Evolutionary conservation across 768 basidiomycete genomes (phyloP).

Genomic region (Trametes elegans): DNA sequence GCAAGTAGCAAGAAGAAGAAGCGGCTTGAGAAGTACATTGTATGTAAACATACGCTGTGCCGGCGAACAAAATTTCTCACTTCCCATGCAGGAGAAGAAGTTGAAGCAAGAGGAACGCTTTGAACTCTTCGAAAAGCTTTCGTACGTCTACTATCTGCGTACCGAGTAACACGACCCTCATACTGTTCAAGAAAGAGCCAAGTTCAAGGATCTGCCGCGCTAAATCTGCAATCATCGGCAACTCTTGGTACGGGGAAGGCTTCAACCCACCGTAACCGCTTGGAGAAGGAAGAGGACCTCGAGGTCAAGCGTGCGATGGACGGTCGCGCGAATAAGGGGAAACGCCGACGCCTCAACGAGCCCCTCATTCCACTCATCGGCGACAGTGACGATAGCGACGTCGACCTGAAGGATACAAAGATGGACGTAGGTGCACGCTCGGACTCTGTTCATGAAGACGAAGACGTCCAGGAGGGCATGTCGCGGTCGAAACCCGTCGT

Average conservation of each 20-base stretch:
- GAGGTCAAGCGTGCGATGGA: constrained; percentile 52
- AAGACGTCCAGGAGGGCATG: constrained; percentile 19
- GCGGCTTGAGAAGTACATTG: constrained; percentile 89
- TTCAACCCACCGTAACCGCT: constrained; percentile 55
- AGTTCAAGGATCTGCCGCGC: constrained; percentile 54
- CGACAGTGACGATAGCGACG: constrained; percentile 32
- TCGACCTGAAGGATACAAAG: constrained; percentile 29
- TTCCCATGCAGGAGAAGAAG: constrained; percentile 73
- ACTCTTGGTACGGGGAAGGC: constrained; percentile 76
- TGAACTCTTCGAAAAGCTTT: constrained; percentile 74
- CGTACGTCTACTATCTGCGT: constrained; percentile 47
- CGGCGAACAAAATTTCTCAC: constrained; percentile 2
- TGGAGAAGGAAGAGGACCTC: constrained; percentile 59
- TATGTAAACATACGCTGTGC: constrained; percentile 34
- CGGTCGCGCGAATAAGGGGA: constrained; percentile 47
- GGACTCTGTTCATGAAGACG: background rate
- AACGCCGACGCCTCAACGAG: constrained; percentile 34
- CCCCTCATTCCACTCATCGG: background rate
- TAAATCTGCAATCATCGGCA: constrained; percentile 74
- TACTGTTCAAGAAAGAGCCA: constrained; percentile 64
- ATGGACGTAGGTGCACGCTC: constrained; percentile 7
- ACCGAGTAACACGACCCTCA: constrained; percentile 21
- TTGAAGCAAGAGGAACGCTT: constrained; percentile 86
- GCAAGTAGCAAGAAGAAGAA: constrained; percentile 86
- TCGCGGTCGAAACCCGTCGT: constrained; percentile 25